Conservation (phyloP, 768 basidiomycete genomes). For the Pseudohyphozyma bogoriensis region DNA sequence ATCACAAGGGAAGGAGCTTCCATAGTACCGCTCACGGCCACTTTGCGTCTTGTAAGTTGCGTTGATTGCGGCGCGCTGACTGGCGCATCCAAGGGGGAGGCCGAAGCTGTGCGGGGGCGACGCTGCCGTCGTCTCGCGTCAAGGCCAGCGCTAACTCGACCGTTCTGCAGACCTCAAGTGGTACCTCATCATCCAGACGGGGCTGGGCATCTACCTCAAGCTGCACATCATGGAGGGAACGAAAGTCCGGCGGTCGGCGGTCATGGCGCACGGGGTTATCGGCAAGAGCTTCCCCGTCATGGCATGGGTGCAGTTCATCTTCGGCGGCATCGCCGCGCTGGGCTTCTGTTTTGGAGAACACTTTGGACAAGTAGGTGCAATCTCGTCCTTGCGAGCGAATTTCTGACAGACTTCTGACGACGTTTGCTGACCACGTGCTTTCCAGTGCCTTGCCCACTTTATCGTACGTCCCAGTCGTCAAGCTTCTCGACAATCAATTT, state of each 20-base stretch:
- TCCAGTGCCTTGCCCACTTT: slow-evolving; percentile 11
- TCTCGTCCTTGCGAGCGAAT: slow-evolving; percentile 43
- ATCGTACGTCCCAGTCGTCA: not conserved
- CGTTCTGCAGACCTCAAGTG: slow-evolving; percentile 16
- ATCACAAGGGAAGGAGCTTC: slow-evolving; percentile 73
- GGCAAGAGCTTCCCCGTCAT: slow-evolving; percentile 75
- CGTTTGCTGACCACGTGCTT: not conserved
- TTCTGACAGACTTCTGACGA: not conserved
- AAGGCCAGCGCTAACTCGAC: too few relatives aligned
- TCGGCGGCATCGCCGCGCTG: slow-evolving; percentile 46
- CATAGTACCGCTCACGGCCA: slow-evolving; percentile 60
- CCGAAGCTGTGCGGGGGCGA: too few relatives aligned
- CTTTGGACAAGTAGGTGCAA: too few relatives aligned
- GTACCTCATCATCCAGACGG: slow-evolving; percentile 53
- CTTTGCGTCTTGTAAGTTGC: slow-evolving; percentile 48
- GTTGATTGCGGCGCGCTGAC: too few relatives aligned
- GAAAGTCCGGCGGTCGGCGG: slow-evolving; percentile 55
- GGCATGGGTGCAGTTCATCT: slow-evolving; percentile 81
- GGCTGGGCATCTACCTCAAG: slow-evolving; percentile 79
- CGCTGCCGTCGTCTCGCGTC: too few relatives aligned
- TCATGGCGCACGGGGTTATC: slow-evolving; percentile 60
- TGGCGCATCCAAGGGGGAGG: too few relatives aligned
- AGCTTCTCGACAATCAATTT: slow-evolving; percentile 10
- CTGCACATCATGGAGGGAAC: slow-evolving; percentile 75
- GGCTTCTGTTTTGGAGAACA: slow-evolving; percentile 71